Base-by-base conservation (phyloP, 2,329 filamentous ascomycete species). In the Cladosporium austrohemisphaericum region DNA sequence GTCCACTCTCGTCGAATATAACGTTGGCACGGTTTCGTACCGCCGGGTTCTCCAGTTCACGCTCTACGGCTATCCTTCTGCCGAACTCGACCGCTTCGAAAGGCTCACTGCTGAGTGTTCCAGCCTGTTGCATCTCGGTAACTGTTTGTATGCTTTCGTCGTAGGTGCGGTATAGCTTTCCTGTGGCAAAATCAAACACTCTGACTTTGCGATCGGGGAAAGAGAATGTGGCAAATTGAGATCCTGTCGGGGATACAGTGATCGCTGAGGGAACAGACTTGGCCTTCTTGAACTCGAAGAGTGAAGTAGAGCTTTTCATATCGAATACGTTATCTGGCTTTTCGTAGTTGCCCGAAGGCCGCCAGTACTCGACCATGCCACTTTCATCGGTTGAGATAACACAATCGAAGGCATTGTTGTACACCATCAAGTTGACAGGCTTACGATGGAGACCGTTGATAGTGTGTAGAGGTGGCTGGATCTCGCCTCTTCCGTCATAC, bases 301-400 rank as follows among this genome's bases (percentile, higher is more conserved):
- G 76, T 61, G 88, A 93, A 2, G 93, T 98, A 1, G 87, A 85
- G 64, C 89, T 95, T 71, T 98, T 98, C 71, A 90, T 88, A 57
- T 88, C 80, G 65, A 95, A 98, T 14, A 98, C 90, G 45, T 82
- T 89, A 58, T 90, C 84, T 0, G 93, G 93, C 68, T 97, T 96
- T 62, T 95, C 89, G 66, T 89, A 96, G 31, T 75, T 83, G 2
- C 81, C 83, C 54, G 79, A 80, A 0, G 93, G 90, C 51, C 81
- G 80, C 93, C 93, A 98, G 71, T 98, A 98, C 68, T 98, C 93
- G 8, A 98, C 66, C 92, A 97, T 97, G 19, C 93, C 92, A 47
- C 81, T 81, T 58, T 92, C 84, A 57, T 98, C 94, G 0, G 84
- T 84, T 1, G 93, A 97, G 5, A 97, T 73, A 1, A 95, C 91